phyloP scores from a whole-genome alignment of 1,284 basidiomycete genomes.

The Ceratobasidium sp. region DNA sequence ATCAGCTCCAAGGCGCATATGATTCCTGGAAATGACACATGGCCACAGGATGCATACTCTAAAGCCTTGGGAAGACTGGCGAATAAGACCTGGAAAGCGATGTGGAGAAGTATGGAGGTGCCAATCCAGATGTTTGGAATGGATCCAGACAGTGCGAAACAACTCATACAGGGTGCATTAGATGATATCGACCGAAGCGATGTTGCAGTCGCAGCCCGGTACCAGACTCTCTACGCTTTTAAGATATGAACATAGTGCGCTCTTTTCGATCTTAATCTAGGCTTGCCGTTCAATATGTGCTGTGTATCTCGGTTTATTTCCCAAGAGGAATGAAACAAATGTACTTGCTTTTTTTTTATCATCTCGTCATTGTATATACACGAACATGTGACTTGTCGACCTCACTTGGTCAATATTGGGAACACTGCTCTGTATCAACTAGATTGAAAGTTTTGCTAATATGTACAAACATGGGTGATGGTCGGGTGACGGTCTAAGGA shows the following conservation, averaged over 20 bases:
- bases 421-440: not conserved
- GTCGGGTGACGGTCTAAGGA: too few species aligned
- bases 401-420: too few species aligned
- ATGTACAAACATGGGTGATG: too few species aligned
- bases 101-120: constrained; percentile 10
- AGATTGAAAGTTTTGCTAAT: not conserved
- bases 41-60: not conserved
- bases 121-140: constrained; percentile 8
- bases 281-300: too few species aligned
- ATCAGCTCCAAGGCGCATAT: not conserved
- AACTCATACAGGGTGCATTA: not conserved
- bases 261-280: too few species aligned
- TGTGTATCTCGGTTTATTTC: too few species aligned
- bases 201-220: not conserved
- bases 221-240: not conserved
- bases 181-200: not conserved
- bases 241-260: not conserved
- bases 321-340: not conserved
- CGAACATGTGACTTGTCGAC: too few species aligned
- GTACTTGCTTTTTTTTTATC: not conserved
- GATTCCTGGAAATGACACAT: not conserved
- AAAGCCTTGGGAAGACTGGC: not conserved
- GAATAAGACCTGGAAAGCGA: not conserved
- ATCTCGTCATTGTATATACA: not conserved
- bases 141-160: not conserved